A percentile compares a stretch with the other conserved stretches of the same genome.
phyloP scores from a whole-genome alignment of 2,329 filamentous ascomycete species.

The Penicillium psychrosexuale region DNA sequence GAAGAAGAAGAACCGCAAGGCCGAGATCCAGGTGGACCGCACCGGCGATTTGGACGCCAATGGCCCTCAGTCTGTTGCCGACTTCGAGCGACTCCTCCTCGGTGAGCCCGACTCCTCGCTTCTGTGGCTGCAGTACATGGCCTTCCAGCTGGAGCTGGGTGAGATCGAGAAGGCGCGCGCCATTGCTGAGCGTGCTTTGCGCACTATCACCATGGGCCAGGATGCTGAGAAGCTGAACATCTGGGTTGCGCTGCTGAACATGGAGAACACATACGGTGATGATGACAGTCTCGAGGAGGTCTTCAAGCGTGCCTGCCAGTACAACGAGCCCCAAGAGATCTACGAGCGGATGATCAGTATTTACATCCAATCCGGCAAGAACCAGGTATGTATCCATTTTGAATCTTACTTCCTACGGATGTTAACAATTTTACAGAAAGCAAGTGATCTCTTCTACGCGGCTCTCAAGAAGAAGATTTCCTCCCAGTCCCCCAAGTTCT shows the following conservation, averaged over 20 bases:
- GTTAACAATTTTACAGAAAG: slow-evolving; percentile 60
- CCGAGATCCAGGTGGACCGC: slow-evolving; percentile 77
- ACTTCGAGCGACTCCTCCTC: slow-evolving; percentile 90
- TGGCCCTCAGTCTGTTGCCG: slow-evolving; percentile 82
- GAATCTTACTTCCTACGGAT: neutral
- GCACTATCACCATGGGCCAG: slow-evolving; percentile 86
- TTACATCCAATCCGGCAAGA: slow-evolving; percentile 87
- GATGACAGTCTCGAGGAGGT: slow-evolving; percentile 78
- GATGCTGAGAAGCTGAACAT: slow-evolving; percentile 91
- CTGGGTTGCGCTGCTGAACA: slow-evolving; percentile 90
- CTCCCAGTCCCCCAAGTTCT: slow-evolving; percentile 68
- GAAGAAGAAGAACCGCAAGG: slow-evolving; percentile 72
- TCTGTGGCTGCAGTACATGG: slow-evolving; percentile 97
- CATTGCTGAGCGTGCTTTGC: slow-evolving; percentile 84
- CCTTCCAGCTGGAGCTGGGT: slow-evolving; percentile 91
- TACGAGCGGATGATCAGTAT: slow-evolving; percentile 88
- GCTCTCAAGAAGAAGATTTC: slow-evolving; percentile 91
- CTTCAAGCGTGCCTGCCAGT: slow-evolving; percentile 89
- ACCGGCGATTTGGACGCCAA: slow-evolving; percentile 88
- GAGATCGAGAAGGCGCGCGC: slow-evolving; percentile 85
- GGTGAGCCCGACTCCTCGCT: slow-evolving; percentile 90
- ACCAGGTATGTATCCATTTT: slow-evolving; percentile 60
- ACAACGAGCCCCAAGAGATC: slow-evolving; percentile 87
- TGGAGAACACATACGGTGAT: slow-evolving; percentile 86
- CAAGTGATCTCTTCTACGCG: slow-evolving; percentile 79